These are phyloP conservation scores for Aspergillus nanangensis DNA, from an alignment of 495 filamentous ascomycete species.

Conservation along the genomic window DNA sequence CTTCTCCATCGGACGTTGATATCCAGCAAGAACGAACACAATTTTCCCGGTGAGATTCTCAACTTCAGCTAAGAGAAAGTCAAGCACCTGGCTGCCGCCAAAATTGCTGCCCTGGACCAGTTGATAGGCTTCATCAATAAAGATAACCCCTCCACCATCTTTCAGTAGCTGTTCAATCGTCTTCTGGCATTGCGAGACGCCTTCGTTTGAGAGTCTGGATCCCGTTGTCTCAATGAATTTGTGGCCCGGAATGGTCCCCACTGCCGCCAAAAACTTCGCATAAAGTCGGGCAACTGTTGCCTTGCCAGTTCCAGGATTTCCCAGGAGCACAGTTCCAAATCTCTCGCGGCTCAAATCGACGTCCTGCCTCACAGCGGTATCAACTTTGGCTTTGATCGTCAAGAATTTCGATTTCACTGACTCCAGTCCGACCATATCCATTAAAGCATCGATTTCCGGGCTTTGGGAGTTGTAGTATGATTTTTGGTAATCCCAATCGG, in stretches of 20 bases:
- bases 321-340: constrained; percentile 61
- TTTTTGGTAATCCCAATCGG: constrained; percentile 63
- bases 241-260: constrained; percentile 51
- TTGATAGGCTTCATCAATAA: constrained; percentile 78
- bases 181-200: constrained; percentile 53
- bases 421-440: constrained; percentile 71
- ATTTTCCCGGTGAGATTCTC: constrained; percentile 73
- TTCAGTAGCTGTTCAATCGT: constrained; percentile 51
- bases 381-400: constrained; percentile 62
- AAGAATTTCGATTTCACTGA: constrained; percentile 61
- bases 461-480: constrained; percentile 43
- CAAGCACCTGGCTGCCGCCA: constrained; percentile 59
- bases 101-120: constrained; percentile 40
- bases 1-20: constrained; percentile 72
- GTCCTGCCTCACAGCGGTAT: constrained; percentile 53
- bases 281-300: constrained; percentile 80
- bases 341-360: constrained; percentile 53
- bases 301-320: constrained; percentile 86
- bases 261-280: constrained; percentile 58
- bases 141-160: constrained; percentile 60
- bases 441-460: constrained; percentile 56
- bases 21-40: constrained; percentile 74
- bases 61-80: constrained; percentile 70
- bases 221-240: constrained; percentile 65
- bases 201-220: constrained; percentile 58